Base-by-base conservation (phyloP, 306 rosid genomes). In the Quercus variabilis region DNA sequence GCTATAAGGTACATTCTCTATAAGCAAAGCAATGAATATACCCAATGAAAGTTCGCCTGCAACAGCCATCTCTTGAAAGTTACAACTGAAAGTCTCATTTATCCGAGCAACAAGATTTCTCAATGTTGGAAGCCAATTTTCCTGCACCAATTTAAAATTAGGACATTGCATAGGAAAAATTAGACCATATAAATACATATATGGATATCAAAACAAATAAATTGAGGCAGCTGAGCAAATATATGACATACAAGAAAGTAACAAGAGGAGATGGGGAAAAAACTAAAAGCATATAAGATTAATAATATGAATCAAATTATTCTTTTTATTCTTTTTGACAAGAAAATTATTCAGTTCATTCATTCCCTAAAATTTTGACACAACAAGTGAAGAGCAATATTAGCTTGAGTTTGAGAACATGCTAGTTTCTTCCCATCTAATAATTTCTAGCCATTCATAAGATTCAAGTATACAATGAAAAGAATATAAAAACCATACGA, bases 51-150 rank as follows among this genome's bases (percentile, higher is more conserved):
- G 97, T 88, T 95, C 99, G 79, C 99, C 99, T 10, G 99, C 97
- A 80, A 95, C 97, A 69, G 98, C 99, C 99, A 95, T 95, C 87
- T 95, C 97, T 89, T 85, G 91, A 83, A 94, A 92, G 86, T 94
- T 94, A 71, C 79, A 83, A 55, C 94, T 85, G n/a, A n/a, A 69
- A 63, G 94, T 92, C 84, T 91, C 94, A 81, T 94, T 94, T 79
- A 94, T 91, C 90, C 81, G 88, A 30, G 87, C 87, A 74, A 94
- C 99, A 68, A 94, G 97, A 77, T 78, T 92, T 83, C 97, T 91
- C 79, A 94, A 86, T 25, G 89, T 90, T 26, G 95, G 97, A 77
- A 94, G 97, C 99, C 99, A 92, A 65, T 85, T 89, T 63, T 81
- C 93, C 99, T 94, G 83, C 85, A 79, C 30, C 71, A 76, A 46